phyloP scores from a whole-genome alignment of 331 rosid genomes.

The Dryas integrifolia region DNA sequence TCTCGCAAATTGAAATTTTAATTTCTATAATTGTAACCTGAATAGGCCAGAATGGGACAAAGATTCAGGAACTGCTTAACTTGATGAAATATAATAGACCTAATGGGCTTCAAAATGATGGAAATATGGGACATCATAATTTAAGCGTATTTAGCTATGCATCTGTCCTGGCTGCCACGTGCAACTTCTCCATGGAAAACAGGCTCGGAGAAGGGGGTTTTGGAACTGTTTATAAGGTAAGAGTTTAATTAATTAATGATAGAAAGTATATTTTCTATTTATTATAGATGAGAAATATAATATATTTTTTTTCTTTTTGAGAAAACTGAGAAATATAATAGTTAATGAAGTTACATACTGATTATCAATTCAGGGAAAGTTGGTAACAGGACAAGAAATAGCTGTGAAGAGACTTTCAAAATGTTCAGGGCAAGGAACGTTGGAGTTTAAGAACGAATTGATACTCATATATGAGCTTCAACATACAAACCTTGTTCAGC shows the following conservation, averaged over 20 bases:
- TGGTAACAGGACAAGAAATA: neutral
- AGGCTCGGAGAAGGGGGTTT: slow-evolving; percentile 16
- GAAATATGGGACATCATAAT: slow-evolving; percentile 12
- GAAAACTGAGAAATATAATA: neutral
- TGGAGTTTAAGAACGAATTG: slow-evolving; percentile 12
- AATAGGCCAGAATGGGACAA: slow-evolving; percentile 3
- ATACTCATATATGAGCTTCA: slow-evolving; percentile 22
- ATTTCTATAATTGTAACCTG: neutral
- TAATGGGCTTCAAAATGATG: slow-evolving; percentile 1
- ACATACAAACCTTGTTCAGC: slow-evolving; percentile 19
- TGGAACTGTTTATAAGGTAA: slow-evolving; percentile 19
- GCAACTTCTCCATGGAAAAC: neutral
- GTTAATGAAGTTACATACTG: neutral
- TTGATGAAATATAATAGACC: neutral
- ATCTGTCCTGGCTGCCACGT: slow-evolving; percentile 6
- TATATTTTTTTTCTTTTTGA: neutral
- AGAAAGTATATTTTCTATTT: too few species aligned
- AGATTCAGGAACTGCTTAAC: neutral
- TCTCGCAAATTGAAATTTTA: neutral
- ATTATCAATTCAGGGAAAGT: slow-evolving; percentile 15
- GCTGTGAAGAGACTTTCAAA: slow-evolving; percentile 16
- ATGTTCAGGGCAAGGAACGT: slow-evolving; percentile 12
- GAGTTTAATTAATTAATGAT: too few species aligned
- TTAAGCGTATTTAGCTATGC: slow-evolving; percentile 9
- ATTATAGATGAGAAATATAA: too few species aligned